Base-by-base conservation (phyloP, 2,329 filamentous ascomycete species). In the Penicillium oxalicum region DNA sequence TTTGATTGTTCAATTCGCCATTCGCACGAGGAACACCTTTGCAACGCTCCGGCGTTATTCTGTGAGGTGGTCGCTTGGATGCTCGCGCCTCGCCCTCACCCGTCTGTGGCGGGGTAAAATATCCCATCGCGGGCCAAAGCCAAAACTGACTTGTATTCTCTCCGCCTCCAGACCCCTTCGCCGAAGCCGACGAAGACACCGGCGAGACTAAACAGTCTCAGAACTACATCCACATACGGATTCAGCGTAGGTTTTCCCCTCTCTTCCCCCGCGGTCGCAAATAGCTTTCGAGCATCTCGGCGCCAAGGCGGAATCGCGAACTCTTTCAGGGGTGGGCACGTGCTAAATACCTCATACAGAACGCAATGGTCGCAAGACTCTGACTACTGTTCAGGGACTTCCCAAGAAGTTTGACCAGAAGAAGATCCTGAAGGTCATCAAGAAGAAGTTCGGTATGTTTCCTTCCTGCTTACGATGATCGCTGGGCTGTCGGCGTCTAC, bases 281-380 rank as follows among this genome's bases (percentile, higher is more conserved):
- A 35, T 32, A 29, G 39, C 48, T 27, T 32, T 32, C 45, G 35
- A 44, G 37, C 39, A 43, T 35, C 34, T 44, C 50, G 41, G 45
- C 48, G 40, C 40, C 42, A 47, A 49, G 34, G 45, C 44, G 42
- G 25, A 43, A 29, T 12, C 18, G 29, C 29, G 5, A 7, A 13
- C 11, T n/a, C 29, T 24, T 24, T 9, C 29, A 25, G n/a, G 18
- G n/a, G n/a, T 8, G 24, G 44, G 40, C 32, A 44, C 40, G 48
- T 52, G 43, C 58, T 62, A 58, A 67, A 56, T 47, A 54, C 45
- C 5, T 53, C 36, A 50, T 53, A 62, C 73, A 97, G 91, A 98
- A 80, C 93, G 93, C 79, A 98, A 98, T 97, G 93, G 93, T 84
- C 93, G 93, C 76, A 98, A 98, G 84, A 97, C 93, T 80, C 82